Evolutionary conservation across 192 early-diverging fungal species (phyloP), one percentile per base, ranked within the genome.

Genomic region (Coemansia sp.): DNA sequence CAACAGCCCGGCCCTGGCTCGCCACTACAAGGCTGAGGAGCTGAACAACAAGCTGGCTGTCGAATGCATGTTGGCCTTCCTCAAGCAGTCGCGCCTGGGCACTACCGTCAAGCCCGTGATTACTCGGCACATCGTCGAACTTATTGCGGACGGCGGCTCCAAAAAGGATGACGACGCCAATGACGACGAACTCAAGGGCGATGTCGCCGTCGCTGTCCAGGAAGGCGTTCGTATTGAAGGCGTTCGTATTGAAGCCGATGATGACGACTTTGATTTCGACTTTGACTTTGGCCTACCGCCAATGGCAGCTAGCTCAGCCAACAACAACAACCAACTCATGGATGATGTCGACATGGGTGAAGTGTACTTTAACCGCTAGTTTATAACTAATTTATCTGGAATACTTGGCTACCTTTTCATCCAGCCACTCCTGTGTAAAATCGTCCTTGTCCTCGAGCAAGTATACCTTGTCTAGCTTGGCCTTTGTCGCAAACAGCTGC

Each of bases 401-500:
- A 66, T 62, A 64, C 65, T 79, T 75, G 64, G 75, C 76, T 40
- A 92, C 71, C 36, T 85, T 79, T 29, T 78, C 68, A 22, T 84
- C 75, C 7, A 95, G 63, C 88, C 91, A 94, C 34, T 90, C 85
- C 12, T 90, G 86, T 2, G 81, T 91, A 27, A 96, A 72, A 0
- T 79, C 66, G 49, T 92, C 91, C 20, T 88, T 68, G n/a, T 94
- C 90, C 12, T 84, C 66, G 46, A 96, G 79, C 66, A 93, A 89
- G 70, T 92, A 85, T 20, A 86, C 92, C 74, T 92, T 93, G 12
- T 86, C 88, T 6, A 95, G 81, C 49, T 84, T 79, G 16, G 84
- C 81, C 62, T 80, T 86, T 41, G 78, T 78, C 70, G 88, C 89
- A 68, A 93, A 86, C 71, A 85, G 70, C 20, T 78, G 87, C 70